A percentile compares a stretch with the other conserved stretches of the same genome.
phyloP scores from a whole-genome alignment of 2,329 filamentous ascomycete species.

The Nemania sp. region DNA sequence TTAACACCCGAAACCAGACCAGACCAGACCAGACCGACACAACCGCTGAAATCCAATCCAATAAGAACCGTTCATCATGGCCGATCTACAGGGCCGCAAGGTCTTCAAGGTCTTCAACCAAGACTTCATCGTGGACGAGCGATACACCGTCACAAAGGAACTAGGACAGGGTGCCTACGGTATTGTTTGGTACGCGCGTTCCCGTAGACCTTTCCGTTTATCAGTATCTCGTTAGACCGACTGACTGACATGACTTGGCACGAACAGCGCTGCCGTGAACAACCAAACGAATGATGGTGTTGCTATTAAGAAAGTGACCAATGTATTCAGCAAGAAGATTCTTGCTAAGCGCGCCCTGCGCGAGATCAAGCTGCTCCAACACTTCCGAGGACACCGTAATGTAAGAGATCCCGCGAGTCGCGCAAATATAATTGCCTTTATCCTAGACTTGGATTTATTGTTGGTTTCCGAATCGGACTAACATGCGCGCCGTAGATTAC shows the following conservation, averaged over 20 bases:
- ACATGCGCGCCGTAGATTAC: slow-evolving; percentile 78
- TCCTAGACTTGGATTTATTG: slow-evolving; percentile 42
- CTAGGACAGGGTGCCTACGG: slow-evolving; percentile 97
- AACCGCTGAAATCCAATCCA: background rate
- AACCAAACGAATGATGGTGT: slow-evolving; percentile 91
- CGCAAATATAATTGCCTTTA: background rate
- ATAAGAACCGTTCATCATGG: slow-evolving; percentile 42
- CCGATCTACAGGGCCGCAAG: slow-evolving; percentile 66
- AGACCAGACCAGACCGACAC: background rate
- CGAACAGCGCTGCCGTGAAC: slow-evolving; percentile 86
- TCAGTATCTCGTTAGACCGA: background rate
- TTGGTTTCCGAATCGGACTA: slow-evolving; percentile 45
- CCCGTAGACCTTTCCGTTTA: background rate
- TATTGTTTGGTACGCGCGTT: slow-evolving; percentile 85
- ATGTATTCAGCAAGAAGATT: slow-evolving; percentile 99
- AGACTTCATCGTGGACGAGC: slow-evolving; percentile 97
- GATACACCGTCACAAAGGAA: slow-evolving; percentile 99
- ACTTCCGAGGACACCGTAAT: slow-evolving; percentile 92
- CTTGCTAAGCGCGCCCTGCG: slow-evolving; percentile 96
- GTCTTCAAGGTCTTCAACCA: slow-evolving; percentile 99
- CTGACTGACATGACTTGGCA: slow-evolving; percentile 23
- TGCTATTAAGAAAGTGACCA: slow-evolving; percentile 99
- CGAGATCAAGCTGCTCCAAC: slow-evolving; percentile 98
- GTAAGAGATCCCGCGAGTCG: slow-evolving; percentile 60
- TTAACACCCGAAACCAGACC: background rate